These are phyloP conservation scores for Arthrobotrys iridis DNA, from an alignment of 2,329 filamentous ascomycete genomes.

Conservation along the genomic window DNA sequence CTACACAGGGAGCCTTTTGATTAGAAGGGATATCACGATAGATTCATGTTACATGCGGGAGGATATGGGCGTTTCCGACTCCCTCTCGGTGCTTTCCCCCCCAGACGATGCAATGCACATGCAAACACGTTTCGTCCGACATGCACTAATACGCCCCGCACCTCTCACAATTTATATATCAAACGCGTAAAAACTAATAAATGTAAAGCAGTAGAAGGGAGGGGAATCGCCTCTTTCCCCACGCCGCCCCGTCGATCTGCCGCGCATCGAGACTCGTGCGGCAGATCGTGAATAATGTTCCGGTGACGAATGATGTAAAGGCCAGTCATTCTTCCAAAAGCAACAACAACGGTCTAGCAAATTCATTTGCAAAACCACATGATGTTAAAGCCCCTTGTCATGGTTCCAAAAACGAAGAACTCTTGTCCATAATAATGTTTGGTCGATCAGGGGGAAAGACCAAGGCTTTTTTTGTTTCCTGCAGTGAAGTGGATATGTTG, in stretches of 20 bases:
- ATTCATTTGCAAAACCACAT: neutral
- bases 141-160: neutral
- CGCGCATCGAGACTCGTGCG: constrained; percentile 35
- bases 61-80: neutral
- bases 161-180: neutral
- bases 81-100: neutral
- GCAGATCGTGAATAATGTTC: constrained; percentile 18
- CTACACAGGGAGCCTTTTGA: too few relatives aligned
- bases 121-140: neutral
- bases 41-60: too few relatives aligned
- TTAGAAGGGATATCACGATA: too few relatives aligned
- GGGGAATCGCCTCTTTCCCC: neutral
- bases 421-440: neutral
- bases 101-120: too few relatives aligned
- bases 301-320: constrained; percentile 33
- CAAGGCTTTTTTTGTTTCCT: neutral
- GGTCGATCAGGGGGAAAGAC: constrained; percentile 16
- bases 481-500: neutral
- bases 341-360: too few relatives aligned
- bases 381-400: neutral
- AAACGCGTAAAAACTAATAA: neutral
- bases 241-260: constrained; percentile 39
- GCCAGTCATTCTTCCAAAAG: neutral
- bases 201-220: too few relatives aligned
- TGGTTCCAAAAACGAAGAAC: neutral